phyloP scores from a whole-genome alignment of 306 rosid species.

The Betula pendula region DNA sequence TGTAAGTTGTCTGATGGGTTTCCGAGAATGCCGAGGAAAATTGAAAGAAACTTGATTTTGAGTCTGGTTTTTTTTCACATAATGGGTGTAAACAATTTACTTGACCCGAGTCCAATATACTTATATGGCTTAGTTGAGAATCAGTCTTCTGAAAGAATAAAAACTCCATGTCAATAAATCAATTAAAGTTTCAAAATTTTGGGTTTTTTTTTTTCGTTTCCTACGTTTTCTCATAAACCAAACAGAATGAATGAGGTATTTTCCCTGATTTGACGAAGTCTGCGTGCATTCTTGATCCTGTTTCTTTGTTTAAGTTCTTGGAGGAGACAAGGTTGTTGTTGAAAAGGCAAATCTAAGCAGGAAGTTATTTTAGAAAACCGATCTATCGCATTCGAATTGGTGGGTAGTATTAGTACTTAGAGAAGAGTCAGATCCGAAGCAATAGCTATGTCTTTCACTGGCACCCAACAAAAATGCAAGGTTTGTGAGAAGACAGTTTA shows the following conservation, averaged over 20 bases:
- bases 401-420: slow-evolving; percentile 19
- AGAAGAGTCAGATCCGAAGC: slow-evolving; percentile 59
- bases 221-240: slow-evolving; percentile 12
- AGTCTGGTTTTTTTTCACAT: neutral
- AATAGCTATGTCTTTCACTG: slow-evolving; percentile 71
- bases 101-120: slow-evolving; percentile 16
- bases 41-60: neutral
- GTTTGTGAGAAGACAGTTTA: slow-evolving; percentile 93
- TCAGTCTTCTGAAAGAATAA: neutral
- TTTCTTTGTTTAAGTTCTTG: neutral
- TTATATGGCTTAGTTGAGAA: neutral
- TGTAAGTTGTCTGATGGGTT: slow-evolving; percentile 10
- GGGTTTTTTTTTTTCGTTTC: neutral
- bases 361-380: slow-evolving; percentile 19
- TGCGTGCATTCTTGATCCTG: slow-evolving; percentile 6
- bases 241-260: slow-evolving; percentile 12
- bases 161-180: neutral
- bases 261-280: slow-evolving; percentile 1
- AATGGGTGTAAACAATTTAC: neutral
- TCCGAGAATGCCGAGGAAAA: neutral
- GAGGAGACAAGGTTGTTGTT: slow-evolving; percentile 18
- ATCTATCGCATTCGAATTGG: slow-evolving; percentile 35
- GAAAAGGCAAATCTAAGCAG: slow-evolving; percentile 17
- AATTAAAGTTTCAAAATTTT: neutral
- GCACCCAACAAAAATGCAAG: slow-evolving; percentile 93